Evolutionary conservation across 495 filamentous ascomycete genomes (phyloP).

Genomic region (Tuber calosporum): DNA sequence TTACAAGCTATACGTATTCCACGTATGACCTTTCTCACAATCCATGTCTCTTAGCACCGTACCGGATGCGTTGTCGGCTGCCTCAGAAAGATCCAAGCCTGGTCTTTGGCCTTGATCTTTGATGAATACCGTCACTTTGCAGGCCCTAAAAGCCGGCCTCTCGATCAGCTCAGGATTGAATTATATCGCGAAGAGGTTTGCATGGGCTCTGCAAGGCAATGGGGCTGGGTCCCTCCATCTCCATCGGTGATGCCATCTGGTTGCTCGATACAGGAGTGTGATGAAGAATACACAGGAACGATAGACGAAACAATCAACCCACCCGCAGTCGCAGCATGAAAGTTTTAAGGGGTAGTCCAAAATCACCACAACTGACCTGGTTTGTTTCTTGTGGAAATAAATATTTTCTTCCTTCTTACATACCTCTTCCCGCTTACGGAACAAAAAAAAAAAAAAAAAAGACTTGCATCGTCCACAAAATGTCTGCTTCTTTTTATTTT

Average conservation of each 20-base stretch:
- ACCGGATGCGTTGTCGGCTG: conserved; percentile 73
- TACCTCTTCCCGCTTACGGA: not conserved
- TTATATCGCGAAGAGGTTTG: conserved; percentile 32
- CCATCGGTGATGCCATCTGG: conserved; percentile 28
- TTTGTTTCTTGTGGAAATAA: not conserved
- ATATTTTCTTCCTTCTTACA: not conserved
- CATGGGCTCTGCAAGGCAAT: conserved; percentile 35
- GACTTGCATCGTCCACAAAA: not conserved
- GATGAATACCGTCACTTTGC: conserved; percentile 64
- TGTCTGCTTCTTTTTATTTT: not conserved
- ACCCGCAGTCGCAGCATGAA: not conserved
- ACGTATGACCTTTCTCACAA: conserved; percentile 1
- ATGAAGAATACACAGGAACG: conserved; percentile 9
- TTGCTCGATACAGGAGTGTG: conserved; percentile 34
- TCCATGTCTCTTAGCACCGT: conserved; percentile 53
- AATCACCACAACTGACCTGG: not conserved
- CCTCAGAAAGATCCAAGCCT: conserved; percentile 59
- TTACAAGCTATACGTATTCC: conserved; percentile 18
- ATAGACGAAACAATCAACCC: not conserved
- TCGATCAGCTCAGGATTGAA: conserved; percentile 52
- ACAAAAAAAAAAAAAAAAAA: not conserved
- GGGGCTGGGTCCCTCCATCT: conserved; percentile 37
- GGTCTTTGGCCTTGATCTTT: conserved; percentile 52
- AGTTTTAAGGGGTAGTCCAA: not conserved
- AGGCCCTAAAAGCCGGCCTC: conserved; percentile 53